Percentiles rank a stretch among this genome's conserved stretches.
These are phyloP conservation scores for Takakia lepidozioides DNA, from an alignment of 225 moss, liverwort and hornwort genomes.

Conservation along the genomic window DNA sequence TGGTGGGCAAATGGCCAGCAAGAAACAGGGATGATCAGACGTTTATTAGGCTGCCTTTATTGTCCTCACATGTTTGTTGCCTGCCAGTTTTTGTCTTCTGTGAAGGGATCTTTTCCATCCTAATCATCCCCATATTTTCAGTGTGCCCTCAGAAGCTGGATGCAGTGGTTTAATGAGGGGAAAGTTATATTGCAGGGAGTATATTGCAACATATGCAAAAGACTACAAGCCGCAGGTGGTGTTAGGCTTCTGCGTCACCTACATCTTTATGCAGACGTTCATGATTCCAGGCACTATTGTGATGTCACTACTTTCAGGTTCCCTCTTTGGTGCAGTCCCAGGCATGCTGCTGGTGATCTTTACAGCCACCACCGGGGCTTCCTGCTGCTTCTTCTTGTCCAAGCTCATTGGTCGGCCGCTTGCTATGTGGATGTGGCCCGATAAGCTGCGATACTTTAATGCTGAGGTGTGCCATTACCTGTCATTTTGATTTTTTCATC, in stretches of 20 bases:
- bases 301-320: constrained; percentile 82
- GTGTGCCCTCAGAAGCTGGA: too few species aligned
- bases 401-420: constrained; percentile 84
- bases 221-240: constrained; percentile 76
- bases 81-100: constrained; percentile 1
- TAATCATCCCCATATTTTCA: too few species aligned
- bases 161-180: too few species aligned
- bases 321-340: constrained; percentile 67
- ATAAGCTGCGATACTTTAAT: constrained; percentile 62
- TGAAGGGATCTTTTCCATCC: constrained; percentile 2
- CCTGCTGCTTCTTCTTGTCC: constrained; percentile 86
- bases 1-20: not conserved
- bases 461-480: constrained; percentile 50
- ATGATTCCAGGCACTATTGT: constrained; percentile 97
- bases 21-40: not conserved
- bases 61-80: not conserved
- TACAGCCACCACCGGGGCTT: constrained; percentile 81
- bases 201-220: constrained; percentile 65
- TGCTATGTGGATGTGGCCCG: constrained; percentile 88
- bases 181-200: constrained; percentile 51
- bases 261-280: constrained; percentile 98
- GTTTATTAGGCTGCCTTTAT: too few species aligned
- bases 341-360: constrained; percentile 76
- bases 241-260: constrained; percentile 64
- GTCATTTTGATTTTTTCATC: too few species aligned